phyloP scores from a whole-genome alignment of 1,284 basidiomycete species.

The Fomitopsis palustris region DNA sequence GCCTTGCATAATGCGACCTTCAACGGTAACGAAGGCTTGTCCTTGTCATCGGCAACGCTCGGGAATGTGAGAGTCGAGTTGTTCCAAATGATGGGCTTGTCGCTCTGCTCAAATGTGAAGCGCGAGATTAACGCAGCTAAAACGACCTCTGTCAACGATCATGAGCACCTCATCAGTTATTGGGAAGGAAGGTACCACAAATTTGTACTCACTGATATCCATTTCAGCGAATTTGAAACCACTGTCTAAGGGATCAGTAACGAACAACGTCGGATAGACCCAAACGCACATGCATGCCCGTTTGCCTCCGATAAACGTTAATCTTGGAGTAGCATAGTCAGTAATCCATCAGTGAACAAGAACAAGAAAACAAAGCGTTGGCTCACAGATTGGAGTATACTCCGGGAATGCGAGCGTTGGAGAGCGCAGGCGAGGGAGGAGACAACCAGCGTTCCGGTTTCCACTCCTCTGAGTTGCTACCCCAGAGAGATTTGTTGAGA shows the following conservation, averaged over 20 bases:
- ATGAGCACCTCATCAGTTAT: too few relatives aligned
- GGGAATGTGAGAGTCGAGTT: conserved; percentile 15
- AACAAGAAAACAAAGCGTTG: too few relatives aligned
- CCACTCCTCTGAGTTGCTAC: background rate
- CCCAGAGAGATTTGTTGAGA: too few relatives aligned
- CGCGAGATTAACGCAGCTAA: conserved; percentile 8
- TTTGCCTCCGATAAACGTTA: conserved; percentile 3
- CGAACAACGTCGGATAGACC: background rate
- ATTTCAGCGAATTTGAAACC: conserved; percentile 3
- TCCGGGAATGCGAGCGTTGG: background rate
- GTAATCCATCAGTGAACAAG: too few relatives aligned
- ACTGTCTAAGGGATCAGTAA: background rate
- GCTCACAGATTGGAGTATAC: too few relatives aligned
- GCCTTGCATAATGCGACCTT: conserved; percentile 2
- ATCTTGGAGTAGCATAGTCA: too few relatives aligned
- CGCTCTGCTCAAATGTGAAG: conserved; percentile 10
- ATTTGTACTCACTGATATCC: conserved; percentile 4
- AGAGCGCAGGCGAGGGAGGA: background rate
- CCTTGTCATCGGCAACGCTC: conserved; percentile 10
- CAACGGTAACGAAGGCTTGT: conserved; percentile 10
- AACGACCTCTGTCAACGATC: conserved; percentile 7
- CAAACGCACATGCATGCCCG: conserved; percentile 5
- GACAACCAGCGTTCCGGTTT: background rate
- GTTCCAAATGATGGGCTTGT: conserved; percentile 20
- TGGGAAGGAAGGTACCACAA: background rate